Evolutionary conservation across 2,329 filamentous ascomycete species (phyloP).

Genomic region (Diaporthe humulicola): DNA sequence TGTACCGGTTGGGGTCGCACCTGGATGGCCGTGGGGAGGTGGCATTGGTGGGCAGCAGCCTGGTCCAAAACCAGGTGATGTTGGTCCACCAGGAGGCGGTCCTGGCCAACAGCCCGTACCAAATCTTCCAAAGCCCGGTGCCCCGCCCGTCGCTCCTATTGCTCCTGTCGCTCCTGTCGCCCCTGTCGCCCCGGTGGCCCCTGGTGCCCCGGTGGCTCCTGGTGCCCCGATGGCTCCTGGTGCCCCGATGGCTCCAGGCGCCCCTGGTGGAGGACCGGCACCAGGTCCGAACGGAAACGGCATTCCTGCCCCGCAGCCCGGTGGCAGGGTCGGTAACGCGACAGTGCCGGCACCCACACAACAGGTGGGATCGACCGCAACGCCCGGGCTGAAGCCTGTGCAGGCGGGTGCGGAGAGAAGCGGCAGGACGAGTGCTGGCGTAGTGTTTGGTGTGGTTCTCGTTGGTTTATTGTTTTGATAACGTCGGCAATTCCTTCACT

Average conservation of each 20-base stretch:
- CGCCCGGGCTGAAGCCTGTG: constrained; percentile 21
- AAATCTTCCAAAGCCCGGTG: background rate
- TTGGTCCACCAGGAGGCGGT: background rate
- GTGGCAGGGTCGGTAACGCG: background rate
- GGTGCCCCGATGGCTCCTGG: background rate
- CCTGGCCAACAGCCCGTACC: background rate
- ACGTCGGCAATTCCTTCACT: background rate
- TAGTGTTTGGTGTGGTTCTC: constrained; percentile 8
- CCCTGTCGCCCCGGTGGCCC: background rate
- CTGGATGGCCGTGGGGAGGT: constrained; percentile 29
- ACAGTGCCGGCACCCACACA: constrained; percentile 27
- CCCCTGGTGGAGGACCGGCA: background rate
- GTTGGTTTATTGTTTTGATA: background rate
- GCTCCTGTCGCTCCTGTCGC: background rate
- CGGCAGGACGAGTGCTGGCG: background rate
- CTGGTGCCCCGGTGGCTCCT: background rate
- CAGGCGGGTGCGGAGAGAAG: constrained; percentile 24
- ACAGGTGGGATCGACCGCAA: background rate
- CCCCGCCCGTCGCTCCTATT: background rate
- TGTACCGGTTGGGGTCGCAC: constrained; percentile 45
- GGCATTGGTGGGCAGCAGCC: background rate
- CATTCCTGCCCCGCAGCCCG: background rate
- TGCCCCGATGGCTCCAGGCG: background rate
- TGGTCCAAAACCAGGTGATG: background rate
- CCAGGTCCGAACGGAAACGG: background rate